phyloP scores from a whole-genome alignment of 1,139 yeast species.

The Zygosaccharomyces sapae region DNA sequence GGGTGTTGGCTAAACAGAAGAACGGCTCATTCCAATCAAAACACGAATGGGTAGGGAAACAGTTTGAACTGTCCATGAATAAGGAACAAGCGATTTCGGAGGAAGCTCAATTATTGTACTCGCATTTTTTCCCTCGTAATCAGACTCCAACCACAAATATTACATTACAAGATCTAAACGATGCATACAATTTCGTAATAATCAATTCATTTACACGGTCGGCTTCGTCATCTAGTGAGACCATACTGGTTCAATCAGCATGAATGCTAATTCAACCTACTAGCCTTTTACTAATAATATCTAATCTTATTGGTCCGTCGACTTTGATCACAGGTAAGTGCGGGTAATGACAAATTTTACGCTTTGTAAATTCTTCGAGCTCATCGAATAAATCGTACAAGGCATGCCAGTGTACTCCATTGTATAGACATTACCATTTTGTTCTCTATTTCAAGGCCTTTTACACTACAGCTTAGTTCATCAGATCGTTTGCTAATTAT shows the following conservation, averaged over 20 bases:
- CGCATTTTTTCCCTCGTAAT: constrained; percentile 3
- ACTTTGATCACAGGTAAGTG: background rate
- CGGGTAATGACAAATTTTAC: constrained; percentile 2
- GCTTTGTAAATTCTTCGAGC: background rate
- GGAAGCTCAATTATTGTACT: constrained; percentile 5
- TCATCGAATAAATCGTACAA: constrained; percentile 3
- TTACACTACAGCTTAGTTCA: background rate
- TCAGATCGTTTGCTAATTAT: constrained; percentile 1
- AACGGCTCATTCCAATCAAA: constrained; percentile 17
- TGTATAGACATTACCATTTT: background rate
- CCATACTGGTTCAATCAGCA: constrained; percentile 12
- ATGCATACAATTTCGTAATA: constrained; percentile 18
- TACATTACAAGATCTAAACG: constrained; percentile 10
- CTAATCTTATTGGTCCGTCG: background rate
- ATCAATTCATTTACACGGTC: constrained; percentile 23
- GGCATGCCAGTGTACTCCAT: background rate
- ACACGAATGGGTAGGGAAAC: constrained; percentile 20
- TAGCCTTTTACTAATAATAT: background rate
- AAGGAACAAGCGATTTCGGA: constrained; percentile 1
- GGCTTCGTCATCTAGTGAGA: constrained; percentile 17
- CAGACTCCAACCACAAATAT: constrained; percentile 1
- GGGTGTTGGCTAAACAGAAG: constrained; percentile 25
- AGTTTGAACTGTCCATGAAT: constrained; percentile 6
- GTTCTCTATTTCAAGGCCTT: background rate
- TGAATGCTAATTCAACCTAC: background rate